phyloP scores from a whole-genome alignment of 2,329 filamentous ascomycete species.

The Akanthomyces lecanii region DNA sequence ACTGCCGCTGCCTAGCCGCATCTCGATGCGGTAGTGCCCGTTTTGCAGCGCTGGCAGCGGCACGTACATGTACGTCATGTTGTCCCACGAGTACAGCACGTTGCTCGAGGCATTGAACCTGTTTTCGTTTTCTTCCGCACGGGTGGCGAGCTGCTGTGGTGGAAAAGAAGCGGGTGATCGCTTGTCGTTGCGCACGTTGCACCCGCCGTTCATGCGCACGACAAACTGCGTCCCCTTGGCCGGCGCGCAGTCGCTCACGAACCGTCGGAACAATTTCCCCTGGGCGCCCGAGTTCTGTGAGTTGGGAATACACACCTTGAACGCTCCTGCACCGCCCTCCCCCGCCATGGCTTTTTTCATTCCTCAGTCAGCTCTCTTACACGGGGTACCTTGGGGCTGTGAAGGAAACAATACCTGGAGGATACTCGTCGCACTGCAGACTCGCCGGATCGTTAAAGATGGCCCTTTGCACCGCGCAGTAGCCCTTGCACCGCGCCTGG shows the following conservation, averaged over 20 bases:
- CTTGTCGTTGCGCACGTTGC: slow-evolving; percentile 8
- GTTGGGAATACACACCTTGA: background rate
- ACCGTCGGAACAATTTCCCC: background rate
- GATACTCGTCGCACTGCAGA: slow-evolving; percentile 4
- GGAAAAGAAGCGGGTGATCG: background rate
- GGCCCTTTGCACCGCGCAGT: background rate
- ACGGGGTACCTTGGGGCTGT: too few species aligned
- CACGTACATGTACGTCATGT: slow-evolving; percentile 8
- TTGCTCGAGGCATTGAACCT: background rate
- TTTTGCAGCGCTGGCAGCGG: background rate
- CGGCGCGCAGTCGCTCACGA: slow-evolving; percentile 4
- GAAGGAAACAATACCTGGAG: background rate
- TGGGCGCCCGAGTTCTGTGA: slow-evolving; percentile 1
- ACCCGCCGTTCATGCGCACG: slow-evolving; percentile 5
- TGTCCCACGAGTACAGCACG: slow-evolving; percentile 3
- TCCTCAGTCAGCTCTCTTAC: too few species aligned
- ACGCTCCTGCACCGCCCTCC: background rate
- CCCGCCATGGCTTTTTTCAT: background rate
- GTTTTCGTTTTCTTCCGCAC: background rate
- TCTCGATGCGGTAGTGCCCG: background rate
- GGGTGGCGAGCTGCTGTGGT: background rate
- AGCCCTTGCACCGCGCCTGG: slow-evolving; percentile 5
- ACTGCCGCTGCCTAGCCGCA: background rate
- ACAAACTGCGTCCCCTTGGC: background rate
- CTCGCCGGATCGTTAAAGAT: background rate